Conservation (phyloP, 1,139 yeast species). For the Taiozyma sp. region DNA sequence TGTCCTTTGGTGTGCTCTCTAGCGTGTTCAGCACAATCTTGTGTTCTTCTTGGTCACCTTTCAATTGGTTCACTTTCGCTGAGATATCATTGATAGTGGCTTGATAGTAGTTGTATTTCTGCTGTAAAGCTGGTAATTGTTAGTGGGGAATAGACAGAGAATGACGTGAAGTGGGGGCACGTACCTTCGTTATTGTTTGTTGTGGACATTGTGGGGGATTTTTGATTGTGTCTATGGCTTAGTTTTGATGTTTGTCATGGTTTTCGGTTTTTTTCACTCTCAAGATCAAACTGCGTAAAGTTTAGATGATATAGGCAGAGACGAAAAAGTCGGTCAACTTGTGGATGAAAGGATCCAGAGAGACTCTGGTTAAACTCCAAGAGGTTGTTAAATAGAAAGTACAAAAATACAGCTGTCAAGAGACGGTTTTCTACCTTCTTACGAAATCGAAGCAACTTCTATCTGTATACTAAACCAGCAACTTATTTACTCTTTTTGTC, state of each 20-base stretch:
- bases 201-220: not conserved
- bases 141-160: not conserved
- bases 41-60: conserved; percentile 45
- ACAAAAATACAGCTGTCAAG: too few species aligned
- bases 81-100: conserved; percentile 52
- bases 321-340: not conserved
- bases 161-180: not conserved
- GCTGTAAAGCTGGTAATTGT: conserved; percentile 13
- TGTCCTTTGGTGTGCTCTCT: conserved; percentile 41
- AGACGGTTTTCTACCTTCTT: not conserved
- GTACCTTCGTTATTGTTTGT: not conserved
- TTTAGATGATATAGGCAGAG: not conserved
- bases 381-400: too few species aligned
- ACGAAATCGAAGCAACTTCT: not conserved
- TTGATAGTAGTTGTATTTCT: conserved; percentile 46
- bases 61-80: conserved; percentile 47
- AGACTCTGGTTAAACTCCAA: not conserved
- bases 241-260: not conserved
- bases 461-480: not conserved
- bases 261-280: not conserved
- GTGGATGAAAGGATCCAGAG: not conserved
- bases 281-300: not conserved
- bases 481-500: conserved; percentile 17
- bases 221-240: not conserved
- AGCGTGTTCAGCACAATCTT: conserved; percentile 52